Conservation (phyloP, 805 yeast species). For the Ogataea angusta region DNA sequence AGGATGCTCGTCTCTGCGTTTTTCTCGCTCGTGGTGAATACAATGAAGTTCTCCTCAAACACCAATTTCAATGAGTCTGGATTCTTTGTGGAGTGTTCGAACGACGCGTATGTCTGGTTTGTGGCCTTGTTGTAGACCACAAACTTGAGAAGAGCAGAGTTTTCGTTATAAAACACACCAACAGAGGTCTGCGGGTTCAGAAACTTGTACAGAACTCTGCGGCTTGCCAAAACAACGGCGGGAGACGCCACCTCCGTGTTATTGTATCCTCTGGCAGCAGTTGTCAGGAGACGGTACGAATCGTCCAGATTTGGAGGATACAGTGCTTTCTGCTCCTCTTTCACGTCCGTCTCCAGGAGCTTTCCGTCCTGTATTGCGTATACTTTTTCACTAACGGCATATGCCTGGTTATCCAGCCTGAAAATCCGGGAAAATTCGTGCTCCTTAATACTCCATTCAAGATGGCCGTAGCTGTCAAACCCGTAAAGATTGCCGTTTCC, state of each 20-base stretch:
- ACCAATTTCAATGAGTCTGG: conserved; percentile 44
- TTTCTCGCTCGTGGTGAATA: conserved; percentile 58
- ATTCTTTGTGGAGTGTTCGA: conserved; percentile 31
- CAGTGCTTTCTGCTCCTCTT: conserved; percentile 1
- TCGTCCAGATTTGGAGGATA: conserved; percentile 4
- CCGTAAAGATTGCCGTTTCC: conserved; percentile 41
- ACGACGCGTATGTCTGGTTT: conserved; percentile 52
- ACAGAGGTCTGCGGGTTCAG: conserved; percentile 67
- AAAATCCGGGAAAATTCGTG: conserved; percentile 6
- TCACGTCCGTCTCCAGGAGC: conserved; percentile 8
- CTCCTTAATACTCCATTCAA: conserved; percentile 37
- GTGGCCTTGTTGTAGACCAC: conserved; percentile 64
- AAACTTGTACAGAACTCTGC: conserved; percentile 79
- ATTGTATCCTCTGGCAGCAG: conserved; percentile 33
- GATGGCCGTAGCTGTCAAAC: conserved; percentile 31
- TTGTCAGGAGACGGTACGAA: neutral
- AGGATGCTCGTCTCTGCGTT: conserved; percentile 51
- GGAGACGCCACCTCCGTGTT: conserved; percentile 49
- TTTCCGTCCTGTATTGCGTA: neutral
- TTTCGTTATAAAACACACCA: conserved; percentile 38
- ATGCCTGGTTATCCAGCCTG: conserved; percentile 7
- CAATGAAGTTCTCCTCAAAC: conserved; percentile 81
- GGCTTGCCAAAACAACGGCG: conserved; percentile 67
- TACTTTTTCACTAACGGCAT: neutral
- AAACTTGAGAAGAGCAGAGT: conserved; percentile 37